Conservation (phyloP, 2,329 filamentous ascomycete genomes). For the Coniochaeta ligniaria region DNA sequence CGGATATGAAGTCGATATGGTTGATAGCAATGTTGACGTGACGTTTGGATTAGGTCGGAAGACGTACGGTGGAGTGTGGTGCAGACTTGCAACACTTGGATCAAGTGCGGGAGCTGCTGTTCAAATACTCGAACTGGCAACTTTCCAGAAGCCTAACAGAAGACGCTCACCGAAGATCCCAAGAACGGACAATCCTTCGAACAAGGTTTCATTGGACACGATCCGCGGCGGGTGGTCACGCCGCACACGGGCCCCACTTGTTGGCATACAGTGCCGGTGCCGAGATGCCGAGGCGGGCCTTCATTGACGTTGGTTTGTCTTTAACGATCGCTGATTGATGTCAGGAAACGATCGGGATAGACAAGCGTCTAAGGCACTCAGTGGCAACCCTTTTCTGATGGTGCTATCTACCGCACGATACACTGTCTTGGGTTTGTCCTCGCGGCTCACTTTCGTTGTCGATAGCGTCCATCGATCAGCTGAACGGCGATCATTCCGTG, state of each 20-base stretch:
- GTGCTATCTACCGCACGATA: too few species aligned
- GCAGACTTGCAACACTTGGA: not conserved
- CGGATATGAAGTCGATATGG: not conserved
- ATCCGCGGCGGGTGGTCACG: not conserved
- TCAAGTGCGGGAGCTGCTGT: not conserved
- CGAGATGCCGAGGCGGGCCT: not conserved
- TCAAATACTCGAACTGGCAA: not conserved
- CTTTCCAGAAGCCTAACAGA: not conserved
- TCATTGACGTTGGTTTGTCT: not conserved
- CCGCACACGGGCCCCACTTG: not conserved
- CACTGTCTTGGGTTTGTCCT: too few species aligned
- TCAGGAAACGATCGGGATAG: too few species aligned
- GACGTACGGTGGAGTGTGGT: not conserved
- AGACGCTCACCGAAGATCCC: not conserved
- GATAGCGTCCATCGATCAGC: too few species aligned
- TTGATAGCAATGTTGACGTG: not conserved
- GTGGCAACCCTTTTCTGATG: too few species aligned
- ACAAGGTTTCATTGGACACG: not conserved
- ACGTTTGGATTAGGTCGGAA: not conserved
- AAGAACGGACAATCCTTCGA: not conserved
- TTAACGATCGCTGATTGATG: too few species aligned
- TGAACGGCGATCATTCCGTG: not conserved
- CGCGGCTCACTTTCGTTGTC: too few species aligned
- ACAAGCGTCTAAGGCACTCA: too few species aligned
- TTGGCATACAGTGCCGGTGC: not conserved